Base-by-base conservation (phyloP, 2,329 filamentous ascomycete species). In the Albifimbria verrucaria region DNA sequence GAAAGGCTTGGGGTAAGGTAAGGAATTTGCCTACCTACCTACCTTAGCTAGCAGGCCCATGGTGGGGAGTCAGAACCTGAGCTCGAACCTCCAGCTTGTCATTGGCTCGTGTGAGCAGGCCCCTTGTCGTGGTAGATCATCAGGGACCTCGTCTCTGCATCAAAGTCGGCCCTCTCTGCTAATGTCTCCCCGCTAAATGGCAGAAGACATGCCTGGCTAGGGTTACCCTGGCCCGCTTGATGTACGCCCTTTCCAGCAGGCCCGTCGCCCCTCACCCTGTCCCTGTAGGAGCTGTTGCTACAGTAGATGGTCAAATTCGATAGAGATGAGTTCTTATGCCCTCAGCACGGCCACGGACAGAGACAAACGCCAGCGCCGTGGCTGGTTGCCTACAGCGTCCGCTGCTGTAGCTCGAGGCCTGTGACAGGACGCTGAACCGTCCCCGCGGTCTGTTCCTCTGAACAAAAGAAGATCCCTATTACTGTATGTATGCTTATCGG, bases 131-230 rank as follows among this genome's bases (percentile, higher is more conserved):
- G 18, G 32, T 39, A 12, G 32, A 39, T 39, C 32, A 39, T 39
- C 32, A 53, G 54, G 54, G 54, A 55, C 54, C 43, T 45, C 43
- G 43, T 18, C 23, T 45, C 43, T 45, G 43, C 43, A 45, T 12
- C 32, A 39, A 15, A 39, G 32, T n/a, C 32, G 12, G 32, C 18
- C 32, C 12, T 39, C 32, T 39, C 12, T n/a, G 12, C 32, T n/a
- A 12, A 39, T 39, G 32, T 39, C 15, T 39, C 32, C 32, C 32
- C 32, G 32, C 32, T n/a, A 39, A 17, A 4, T 39, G 12, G 32
- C 32, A 39, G 32, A 12, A 39, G 15, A n/a, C 11, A 5, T 17
- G 12, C 32, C 32, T 39, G 32, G 32, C 11, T 39, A 12, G 12
- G 12, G 12, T 7, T 32, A 17, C 12, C 32, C 5, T n/a, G 5